Evolutionary conservation across 345 rosid genomes (phyloP).

Genomic region (Microthlaspi erraticum): DNA sequence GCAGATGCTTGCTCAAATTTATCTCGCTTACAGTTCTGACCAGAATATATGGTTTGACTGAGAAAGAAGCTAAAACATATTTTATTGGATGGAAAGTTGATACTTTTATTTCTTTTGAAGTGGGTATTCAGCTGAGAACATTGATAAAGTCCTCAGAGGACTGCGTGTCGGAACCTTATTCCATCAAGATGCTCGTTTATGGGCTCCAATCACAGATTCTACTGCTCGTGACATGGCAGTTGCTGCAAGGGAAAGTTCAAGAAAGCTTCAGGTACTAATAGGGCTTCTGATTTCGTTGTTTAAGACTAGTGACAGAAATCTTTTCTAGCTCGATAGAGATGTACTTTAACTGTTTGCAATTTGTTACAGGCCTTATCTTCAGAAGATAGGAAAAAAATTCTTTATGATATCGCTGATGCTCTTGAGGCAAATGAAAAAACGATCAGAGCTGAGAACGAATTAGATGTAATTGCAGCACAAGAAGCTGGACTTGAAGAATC

Average conservation of each 20-base stretch:
- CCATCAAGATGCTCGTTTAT: constrained; percentile 85
- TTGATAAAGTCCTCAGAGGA: constrained; percentile 85
- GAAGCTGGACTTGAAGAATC: constrained; percentile 74
- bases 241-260: constrained; percentile 91
- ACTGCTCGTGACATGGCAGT: constrained; percentile 86
- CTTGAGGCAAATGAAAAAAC: constrained; percentile 74
- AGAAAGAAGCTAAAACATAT: constrained; percentile 1
- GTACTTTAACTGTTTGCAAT: constrained; percentile 10
- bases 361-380: constrained; percentile 77
- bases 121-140: constrained; percentile 77
- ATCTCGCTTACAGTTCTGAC: not conserved
- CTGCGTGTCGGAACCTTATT: constrained; percentile 88
- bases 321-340: constrained; percentile 24
- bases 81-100: constrained; percentile 20
- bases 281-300: not conserved
- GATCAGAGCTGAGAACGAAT: constrained; percentile 74
- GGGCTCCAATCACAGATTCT: constrained; percentile 62
- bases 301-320: not conserved
- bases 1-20: not conserved
- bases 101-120: constrained; percentile 51
- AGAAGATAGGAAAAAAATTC: constrained; percentile 71
- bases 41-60: not conserved
- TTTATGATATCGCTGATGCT: constrained; percentile 78
- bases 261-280: constrained; percentile 78
- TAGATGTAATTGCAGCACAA: constrained; percentile 81